Evolutionary conservation across 2,329 filamentous ascomycete genomes (phyloP).

Genomic region (Pseudomassariella vexata): DNA sequence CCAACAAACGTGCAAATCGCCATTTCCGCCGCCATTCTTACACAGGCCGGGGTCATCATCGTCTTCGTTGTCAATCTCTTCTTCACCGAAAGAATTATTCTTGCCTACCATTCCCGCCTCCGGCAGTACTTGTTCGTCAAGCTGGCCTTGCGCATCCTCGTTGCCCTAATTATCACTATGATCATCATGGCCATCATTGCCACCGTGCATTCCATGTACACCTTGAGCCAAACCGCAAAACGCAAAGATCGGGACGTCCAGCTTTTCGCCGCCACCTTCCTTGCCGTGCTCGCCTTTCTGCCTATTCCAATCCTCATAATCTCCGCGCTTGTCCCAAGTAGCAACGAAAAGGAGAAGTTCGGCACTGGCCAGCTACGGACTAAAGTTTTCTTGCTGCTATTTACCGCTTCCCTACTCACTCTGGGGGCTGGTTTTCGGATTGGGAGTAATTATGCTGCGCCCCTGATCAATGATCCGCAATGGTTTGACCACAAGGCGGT

Average conservation of each 20-base stretch:
- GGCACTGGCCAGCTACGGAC: conserved; percentile 46
- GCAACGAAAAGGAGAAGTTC: conserved; percentile 42
- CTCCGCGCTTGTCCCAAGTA: conserved; percentile 4
- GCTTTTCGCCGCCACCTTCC: conserved; percentile 20
- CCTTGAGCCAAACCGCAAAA: conserved; percentile 12
- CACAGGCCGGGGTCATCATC: conserved; percentile 29
- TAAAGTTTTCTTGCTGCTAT: conserved; percentile 48
- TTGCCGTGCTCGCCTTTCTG: conserved; percentile 22
- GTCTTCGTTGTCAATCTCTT: conserved; percentile 32
- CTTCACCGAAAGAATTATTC: conserved; percentile 31
- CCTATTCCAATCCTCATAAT: conserved; percentile 23
- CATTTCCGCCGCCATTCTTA: conserved; percentile 27
- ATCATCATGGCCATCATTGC: conserved; percentile 26
- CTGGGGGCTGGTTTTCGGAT: conserved; percentile 54
- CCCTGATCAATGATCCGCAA: conserved; percentile 37
- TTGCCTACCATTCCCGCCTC: conserved; percentile 28
- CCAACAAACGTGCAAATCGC: conserved; percentile 22
- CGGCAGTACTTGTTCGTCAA: conserved; percentile 27
- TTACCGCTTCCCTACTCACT: conserved; percentile 41
- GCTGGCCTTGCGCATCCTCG: conserved; percentile 18
- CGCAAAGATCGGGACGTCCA: conserved; percentile 18
- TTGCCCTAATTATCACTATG: conserved; percentile 18
- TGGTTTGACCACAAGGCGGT: conserved; percentile 53
- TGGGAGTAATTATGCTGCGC: conserved; percentile 40
- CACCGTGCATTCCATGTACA: conserved; percentile 22